A percentile compares a stretch with the other conserved stretches of the same genome.
Evolutionary conservation across 768 basidiomycete genomes (phyloP).

Genomic region (Amanita rimosa): DNA sequence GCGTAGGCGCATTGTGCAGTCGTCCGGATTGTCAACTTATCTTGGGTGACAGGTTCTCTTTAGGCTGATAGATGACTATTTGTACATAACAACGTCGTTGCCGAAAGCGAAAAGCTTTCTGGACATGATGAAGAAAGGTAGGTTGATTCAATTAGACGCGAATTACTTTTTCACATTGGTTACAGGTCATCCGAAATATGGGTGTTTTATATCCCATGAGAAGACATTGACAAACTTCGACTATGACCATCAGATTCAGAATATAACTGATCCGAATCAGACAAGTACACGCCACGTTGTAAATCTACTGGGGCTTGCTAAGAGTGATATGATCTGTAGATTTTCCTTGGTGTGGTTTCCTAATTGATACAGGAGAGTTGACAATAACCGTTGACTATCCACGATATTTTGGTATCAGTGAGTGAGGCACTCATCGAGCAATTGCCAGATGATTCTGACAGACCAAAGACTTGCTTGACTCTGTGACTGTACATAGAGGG

Average conservation of each 20-base stretch:
- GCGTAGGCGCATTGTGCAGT: conserved; percentile 33
- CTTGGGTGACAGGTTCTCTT: conserved; percentile 47
- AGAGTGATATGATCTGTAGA: conserved; percentile 27
- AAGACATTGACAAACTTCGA: conserved; percentile 91
- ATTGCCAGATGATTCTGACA: background rate
- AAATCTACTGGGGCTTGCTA: background rate
- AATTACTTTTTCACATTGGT: background rate
- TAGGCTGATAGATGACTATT: conserved; percentile 90
- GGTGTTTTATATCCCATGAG: conserved; percentile 79
- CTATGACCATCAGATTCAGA: conserved; percentile 38
- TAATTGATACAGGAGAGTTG: conserved; percentile 66
- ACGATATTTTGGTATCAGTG: conserved; percentile 53
- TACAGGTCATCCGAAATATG: conserved; percentile 85
- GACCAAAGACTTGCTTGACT: conserved; percentile 47
- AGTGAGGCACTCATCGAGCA: conserved; percentile 11
- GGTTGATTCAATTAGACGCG: background rate
- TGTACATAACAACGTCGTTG: conserved; percentile 68
- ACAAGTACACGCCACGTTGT: conserved; percentile 18
- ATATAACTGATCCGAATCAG: conserved; percentile 36
- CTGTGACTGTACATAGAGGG: conserved; percentile 60
- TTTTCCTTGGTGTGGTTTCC: conserved; percentile 91
- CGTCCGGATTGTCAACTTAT: background rate
- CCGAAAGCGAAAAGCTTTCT: conserved; percentile 59
- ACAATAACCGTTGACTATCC: conserved; percentile 74
- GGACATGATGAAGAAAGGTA: conserved; percentile 64